Conservation (phyloP, 1,139 yeast genomes). For the Saccharomyces hybrid region DNA sequence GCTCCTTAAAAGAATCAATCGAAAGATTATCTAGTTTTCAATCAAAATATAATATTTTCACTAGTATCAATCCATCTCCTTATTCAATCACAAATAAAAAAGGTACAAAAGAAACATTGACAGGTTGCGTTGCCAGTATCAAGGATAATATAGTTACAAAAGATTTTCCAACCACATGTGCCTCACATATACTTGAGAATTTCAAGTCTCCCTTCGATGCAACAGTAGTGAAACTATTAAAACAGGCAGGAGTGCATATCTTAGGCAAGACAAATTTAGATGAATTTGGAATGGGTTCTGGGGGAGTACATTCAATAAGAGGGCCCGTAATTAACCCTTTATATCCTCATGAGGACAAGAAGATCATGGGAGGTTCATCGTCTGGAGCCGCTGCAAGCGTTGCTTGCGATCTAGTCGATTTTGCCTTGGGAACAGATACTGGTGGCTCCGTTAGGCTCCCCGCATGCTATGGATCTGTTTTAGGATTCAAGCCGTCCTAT, state of each 20-base stretch:
- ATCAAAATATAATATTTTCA: conserved; percentile 2
- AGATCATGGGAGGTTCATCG: conserved; percentile 80
- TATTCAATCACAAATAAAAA: background rate
- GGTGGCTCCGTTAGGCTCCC: conserved; percentile 96
- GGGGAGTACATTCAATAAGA: conserved; percentile 48
- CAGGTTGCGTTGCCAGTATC: conserved; percentile 36
- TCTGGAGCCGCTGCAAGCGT: conserved; percentile 97
- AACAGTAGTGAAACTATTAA: conserved; percentile 55
- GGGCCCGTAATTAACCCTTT: conserved; percentile 71
- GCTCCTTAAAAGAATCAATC: background rate
- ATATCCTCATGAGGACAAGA: conserved; percentile 32
- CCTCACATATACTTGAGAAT: conserved; percentile 50
- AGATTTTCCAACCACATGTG: conserved; percentile 65
- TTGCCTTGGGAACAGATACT: conserved; percentile 87
- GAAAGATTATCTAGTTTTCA: conserved; percentile 1
- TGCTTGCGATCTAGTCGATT: conserved; percentile 58
- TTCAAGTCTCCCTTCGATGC: conserved; percentile 78
- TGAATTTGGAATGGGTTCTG: conserved; percentile 96
- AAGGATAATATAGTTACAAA: conserved; percentile 77
- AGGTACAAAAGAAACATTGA: conserved; percentile 6
- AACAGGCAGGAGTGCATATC: conserved; percentile 41
- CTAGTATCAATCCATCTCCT: background rate
- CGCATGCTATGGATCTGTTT: conserved; percentile 74
- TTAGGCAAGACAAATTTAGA: conserved; percentile 90
- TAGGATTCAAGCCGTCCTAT: conserved; percentile 89